A percentile compares a stretch with the other conserved stretches of the same genome.
Conservation (phyloP, 306 rosid genomes). For the Vachellia pachyceras region DNA sequence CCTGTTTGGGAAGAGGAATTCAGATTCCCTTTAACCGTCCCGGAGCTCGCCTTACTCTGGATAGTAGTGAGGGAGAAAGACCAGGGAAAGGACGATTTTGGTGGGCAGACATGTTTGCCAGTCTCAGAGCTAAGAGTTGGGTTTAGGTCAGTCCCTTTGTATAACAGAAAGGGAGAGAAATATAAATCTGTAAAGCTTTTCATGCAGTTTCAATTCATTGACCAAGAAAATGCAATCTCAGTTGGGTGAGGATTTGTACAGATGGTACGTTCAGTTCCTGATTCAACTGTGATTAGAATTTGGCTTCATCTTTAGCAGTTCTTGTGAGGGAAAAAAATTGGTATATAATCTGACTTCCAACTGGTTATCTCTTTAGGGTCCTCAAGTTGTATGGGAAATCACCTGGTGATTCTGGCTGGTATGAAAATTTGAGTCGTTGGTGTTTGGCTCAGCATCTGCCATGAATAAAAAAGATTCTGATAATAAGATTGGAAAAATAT, state of each 20-base stretch:
- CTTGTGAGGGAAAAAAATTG: no score
- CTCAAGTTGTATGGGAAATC: slow-evolving; percentile 3
- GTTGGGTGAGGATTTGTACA: slow-evolving; percentile 34
- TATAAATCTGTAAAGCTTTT: slow-evolving; percentile 64
- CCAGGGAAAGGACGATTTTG: slow-evolving; percentile 80
- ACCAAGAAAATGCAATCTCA: background rate
- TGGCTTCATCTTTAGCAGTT: no score
- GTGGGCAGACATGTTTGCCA: slow-evolving; percentile 90
- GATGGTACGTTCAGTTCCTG: background rate
- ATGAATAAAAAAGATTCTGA: slow-evolving; percentile 52
- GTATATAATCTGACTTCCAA: no score
- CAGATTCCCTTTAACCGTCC: slow-evolving; percentile 71
- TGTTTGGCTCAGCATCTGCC: slow-evolving; percentile 55
- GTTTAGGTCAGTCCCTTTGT: slow-evolving; percentile 76
- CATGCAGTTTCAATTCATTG: slow-evolving; percentile 54
- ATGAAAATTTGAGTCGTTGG: slow-evolving; percentile 46
- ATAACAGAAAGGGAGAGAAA: slow-evolving; percentile 68
- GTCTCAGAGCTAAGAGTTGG: slow-evolving; percentile 75
- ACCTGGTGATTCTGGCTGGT: slow-evolving; percentile 55
- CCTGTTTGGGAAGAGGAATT: slow-evolving; percentile 93
- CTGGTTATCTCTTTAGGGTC: background rate
- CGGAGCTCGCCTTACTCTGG: slow-evolving; percentile 85
- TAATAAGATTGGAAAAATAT: background rate
- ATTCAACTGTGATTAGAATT: slow-evolving; percentile 10
- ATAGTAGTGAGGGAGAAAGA: slow-evolving; percentile 79